A percentile compares a stretch with the other conserved stretches of the same genome.
phyloP scores from a whole-genome alignment of 2,329 filamentous ascomycete species.

The Fusarium pseudonygamai region DNA sequence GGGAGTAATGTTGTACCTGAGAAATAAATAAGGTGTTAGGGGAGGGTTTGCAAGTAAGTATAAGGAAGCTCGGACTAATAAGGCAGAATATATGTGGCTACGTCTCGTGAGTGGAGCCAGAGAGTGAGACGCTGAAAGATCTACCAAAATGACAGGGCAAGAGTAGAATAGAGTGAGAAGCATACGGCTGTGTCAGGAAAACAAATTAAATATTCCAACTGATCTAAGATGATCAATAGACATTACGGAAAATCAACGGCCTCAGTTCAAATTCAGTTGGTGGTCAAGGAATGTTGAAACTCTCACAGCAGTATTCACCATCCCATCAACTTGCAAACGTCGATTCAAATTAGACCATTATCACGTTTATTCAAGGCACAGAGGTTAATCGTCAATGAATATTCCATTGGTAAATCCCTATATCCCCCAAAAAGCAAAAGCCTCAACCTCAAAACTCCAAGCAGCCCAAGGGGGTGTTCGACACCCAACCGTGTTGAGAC shows the following conservation, averaged over 20 bases:
- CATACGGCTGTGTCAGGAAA: neutral
- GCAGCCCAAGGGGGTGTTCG: slow-evolving; percentile 12
- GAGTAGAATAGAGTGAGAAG: neutral
- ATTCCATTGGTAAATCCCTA: slow-evolving; percentile 22
- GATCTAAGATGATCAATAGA: neutral
- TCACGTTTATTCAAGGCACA: neutral
- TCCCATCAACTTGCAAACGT: neutral
- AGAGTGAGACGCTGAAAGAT: slow-evolving; percentile 2
- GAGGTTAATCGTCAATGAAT: slow-evolving; percentile 13
- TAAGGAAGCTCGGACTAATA: neutral
- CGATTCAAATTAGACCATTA: neutral
- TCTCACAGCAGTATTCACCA: neutral
- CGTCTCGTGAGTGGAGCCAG: slow-evolving; percentile 4
- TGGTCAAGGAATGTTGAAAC: neutral
- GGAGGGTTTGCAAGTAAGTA: neutral
- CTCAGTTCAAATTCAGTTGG: neutral
- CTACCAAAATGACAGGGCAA: neutral
- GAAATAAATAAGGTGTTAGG: neutral
- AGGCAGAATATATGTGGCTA: neutral
- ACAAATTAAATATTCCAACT: too few species aligned
- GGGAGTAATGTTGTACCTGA: neutral
- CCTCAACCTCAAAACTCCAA: slow-evolving; percentile 29
- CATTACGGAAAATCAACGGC: neutral
- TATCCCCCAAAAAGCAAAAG: slow-evolving; percentile 30
- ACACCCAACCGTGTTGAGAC: slow-evolving; percentile 24